These are phyloP conservation scores for Saccharum spontaneum DNA, from an alignment of 176 grass and related monocot genomes.

Conservation along the genomic window DNA sequence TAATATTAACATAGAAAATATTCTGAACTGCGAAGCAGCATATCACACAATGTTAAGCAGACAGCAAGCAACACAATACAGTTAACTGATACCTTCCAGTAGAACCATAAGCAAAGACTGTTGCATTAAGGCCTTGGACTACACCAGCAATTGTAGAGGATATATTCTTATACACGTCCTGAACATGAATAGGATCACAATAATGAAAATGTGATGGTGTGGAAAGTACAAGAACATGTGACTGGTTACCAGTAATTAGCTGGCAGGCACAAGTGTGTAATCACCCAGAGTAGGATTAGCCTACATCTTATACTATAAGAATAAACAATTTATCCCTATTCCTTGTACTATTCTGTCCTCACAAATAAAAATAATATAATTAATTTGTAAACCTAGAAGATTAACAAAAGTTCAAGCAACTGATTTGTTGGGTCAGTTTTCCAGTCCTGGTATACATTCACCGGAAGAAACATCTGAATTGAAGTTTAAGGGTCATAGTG, in stretches of 20 bases:
- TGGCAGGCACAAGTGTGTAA: slow-evolving; percentile 4
- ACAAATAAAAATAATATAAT: not conserved
- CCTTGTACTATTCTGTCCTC: not conserved
- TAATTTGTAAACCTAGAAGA: not conserved
- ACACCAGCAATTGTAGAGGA: slow-evolving; percentile 88
- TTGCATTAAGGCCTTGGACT: slow-evolving; percentile 97
- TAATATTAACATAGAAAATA: not conserved
- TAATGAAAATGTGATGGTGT: slow-evolving; percentile 1
- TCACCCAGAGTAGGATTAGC: not conserved
- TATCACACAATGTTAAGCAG: not conserved
- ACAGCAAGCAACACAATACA: not conserved
- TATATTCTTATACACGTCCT: slow-evolving; percentile 95
- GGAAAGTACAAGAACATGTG: slow-evolving; percentile 11
- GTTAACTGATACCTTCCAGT: slow-evolving; percentile 87
- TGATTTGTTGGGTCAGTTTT: not conserved
- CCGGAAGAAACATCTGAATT: not conserved
- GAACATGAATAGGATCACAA: slow-evolving; percentile 21
- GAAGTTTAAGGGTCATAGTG: not conserved
- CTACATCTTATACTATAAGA: slow-evolving; percentile 6
- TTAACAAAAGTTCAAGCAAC: slow-evolving; percentile 7
- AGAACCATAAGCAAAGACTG: slow-evolving; percentile 98
- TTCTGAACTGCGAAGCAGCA: not conserved
- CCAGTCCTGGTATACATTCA: not conserved
- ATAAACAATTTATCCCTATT: not conserved
- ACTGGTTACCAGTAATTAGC: slow-evolving; percentile 8